Evolutionary conservation across 2,329 filamentous ascomycete species (phyloP).

Genomic region (Passalora sequoiae): DNA sequence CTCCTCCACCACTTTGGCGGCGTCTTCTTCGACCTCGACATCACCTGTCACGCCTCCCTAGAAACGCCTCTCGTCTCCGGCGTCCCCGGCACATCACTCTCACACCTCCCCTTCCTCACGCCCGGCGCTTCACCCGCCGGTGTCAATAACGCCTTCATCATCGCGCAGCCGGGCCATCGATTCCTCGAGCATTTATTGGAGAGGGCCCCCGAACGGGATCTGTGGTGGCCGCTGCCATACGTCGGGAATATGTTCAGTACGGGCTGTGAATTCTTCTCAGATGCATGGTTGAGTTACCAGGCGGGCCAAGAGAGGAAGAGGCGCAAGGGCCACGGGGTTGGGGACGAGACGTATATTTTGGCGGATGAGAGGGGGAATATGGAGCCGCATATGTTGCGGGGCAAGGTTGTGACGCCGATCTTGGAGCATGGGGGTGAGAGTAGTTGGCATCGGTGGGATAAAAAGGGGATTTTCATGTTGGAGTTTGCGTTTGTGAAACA

Average conservation of each 20-base stretch:
- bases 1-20: slow-evolving; percentile 28
- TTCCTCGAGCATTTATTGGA: slow-evolving; percentile 22
- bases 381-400: slow-evolving; percentile 27
- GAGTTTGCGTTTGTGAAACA: neutral
- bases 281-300: slow-evolving; percentile 27
- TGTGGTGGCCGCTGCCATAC: slow-evolving; percentile 27
- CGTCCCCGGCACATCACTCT: slow-evolving; percentile 12
- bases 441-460: slow-evolving; percentile 30
- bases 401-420: slow-evolving; percentile 25
- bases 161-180: slow-evolving; percentile 23
- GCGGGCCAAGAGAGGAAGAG: slow-evolving; percentile 4
- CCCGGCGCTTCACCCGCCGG: slow-evolving; percentile 28
- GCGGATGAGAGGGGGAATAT: slow-evolving; percentile 23
- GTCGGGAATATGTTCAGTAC: slow-evolving; percentile 32
- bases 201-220: slow-evolving; percentile 18
- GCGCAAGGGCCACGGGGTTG: no score
- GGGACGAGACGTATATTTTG: slow-evolving; percentile 24
- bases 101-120: slow-evolving; percentile 23
- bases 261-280: slow-evolving; percentile 30
- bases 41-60: slow-evolving; percentile 24
- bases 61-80: slow-evolving; percentile 13
- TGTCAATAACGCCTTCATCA: slow-evolving; percentile 32
- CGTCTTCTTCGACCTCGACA: slow-evolving; percentile 29
- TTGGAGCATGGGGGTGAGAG: slow-evolving; percentile 28
- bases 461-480: neutral